phyloP scores from a whole-genome alignment of 176 grass and related monocot genomes.

The Triticum dicoccoides region DNA sequence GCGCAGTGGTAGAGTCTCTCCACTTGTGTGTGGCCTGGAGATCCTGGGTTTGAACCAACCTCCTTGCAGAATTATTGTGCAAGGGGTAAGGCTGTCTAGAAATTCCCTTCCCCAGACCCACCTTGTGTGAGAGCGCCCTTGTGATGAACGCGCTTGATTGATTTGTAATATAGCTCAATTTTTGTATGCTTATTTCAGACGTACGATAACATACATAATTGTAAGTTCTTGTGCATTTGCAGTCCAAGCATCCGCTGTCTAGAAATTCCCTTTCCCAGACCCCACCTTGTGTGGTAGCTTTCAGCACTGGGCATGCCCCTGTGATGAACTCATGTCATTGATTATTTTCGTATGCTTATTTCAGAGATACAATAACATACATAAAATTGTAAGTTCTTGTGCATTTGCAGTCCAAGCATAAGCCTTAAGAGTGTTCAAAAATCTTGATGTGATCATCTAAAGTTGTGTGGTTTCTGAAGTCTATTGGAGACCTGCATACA shows the following conservation, averaged over 20 bases:
- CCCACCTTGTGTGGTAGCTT: not conserved
- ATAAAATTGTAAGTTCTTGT: not conserved
- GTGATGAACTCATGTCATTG: not conserved
- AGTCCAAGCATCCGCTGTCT: not conserved
- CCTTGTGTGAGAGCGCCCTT: not conserved
- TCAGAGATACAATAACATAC: not conserved
- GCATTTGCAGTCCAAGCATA: not conserved
- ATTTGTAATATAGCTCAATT: not conserved
- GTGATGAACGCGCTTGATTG: not conserved
- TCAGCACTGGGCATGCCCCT: too few species aligned
- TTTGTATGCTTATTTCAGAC: not conserved
- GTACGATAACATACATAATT: not conserved
- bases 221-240: not conserved
- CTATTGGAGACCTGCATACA: not conserved
- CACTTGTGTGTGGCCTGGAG: too few species aligned
- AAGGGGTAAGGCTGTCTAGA: not conserved
- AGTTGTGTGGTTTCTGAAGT: not conserved
- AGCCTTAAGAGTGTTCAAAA: not conserved
- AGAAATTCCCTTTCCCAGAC: too few species aligned
- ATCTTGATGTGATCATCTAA: not conserved
- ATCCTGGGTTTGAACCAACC: not conserved
- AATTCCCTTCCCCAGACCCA: not conserved
- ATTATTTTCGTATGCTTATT: not conserved
- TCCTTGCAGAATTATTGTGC: not conserved
- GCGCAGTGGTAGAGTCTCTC: too few species aligned